Evolutionary conservation across 164 flowering plant genomes (phyloP).

Genomic region (Stephania cephalantha): DNA sequence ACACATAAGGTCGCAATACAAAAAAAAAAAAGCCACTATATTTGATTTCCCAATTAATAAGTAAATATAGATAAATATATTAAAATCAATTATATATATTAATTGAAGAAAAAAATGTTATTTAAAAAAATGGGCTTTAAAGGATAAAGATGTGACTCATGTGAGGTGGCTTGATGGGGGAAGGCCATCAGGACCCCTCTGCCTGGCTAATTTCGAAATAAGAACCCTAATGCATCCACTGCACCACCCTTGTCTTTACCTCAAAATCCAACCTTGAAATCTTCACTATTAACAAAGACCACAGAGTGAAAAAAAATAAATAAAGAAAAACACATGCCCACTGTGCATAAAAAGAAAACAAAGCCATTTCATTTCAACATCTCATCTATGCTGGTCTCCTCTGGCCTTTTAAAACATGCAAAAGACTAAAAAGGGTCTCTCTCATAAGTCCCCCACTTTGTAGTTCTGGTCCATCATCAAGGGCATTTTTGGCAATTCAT

Average conservation of each 20-base stretch:
- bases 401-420: not conserved
- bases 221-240: conserved; percentile 5
- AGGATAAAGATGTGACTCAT: no score
- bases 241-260: conserved; percentile 3
- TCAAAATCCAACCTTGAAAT: conserved; percentile 6
- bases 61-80: no score
- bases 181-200: not conserved
- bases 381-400: not conserved
- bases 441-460: not conserved
- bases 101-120: no score
- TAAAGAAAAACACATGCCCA: conserved; percentile 1
- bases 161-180: no score
- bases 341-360: not conserved
- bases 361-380: conserved; percentile 3
- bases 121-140: no score
- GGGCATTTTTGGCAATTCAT: conserved; percentile 2
- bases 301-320: not conserved
- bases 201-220: conserved; percentile 4
- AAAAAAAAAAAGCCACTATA: no score
- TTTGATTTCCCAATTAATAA: no score
- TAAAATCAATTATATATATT: no score
- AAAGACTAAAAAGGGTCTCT: not conserved
- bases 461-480: not conserved
- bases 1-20: no score
- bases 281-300: conserved; percentile 3